A percentile compares a stretch with the other conserved stretches of the same genome.
Evolutionary conservation across 352 stramenopile genomes (phyloP).

Genomic region (Phytophthora tubulina): DNA sequence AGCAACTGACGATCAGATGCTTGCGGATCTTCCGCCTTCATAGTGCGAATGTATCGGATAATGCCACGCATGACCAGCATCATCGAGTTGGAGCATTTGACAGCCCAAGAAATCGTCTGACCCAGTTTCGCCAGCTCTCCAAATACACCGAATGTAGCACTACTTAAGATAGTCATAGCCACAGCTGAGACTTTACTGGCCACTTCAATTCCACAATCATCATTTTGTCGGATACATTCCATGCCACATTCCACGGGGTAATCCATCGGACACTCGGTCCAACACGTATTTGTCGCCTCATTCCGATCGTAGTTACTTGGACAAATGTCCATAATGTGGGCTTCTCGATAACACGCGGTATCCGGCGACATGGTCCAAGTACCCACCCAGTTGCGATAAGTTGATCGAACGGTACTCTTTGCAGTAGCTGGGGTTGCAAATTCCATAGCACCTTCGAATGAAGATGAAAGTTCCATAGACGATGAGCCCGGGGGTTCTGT

Average conservation of each 20-base stretch:
- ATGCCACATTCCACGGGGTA: conserved; percentile 67
- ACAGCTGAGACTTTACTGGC: conserved; percentile 53
- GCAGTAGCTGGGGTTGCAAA: conserved; percentile 26
- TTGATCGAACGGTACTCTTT: conserved; percentile 35
- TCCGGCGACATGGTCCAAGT: conserved; percentile 36
- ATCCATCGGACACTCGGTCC: conserved; percentile 62
- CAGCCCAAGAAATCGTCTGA: conserved; percentile 34
- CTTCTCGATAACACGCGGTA: conserved; percentile 42
- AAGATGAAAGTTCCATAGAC: neutral
- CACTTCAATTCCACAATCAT: conserved; percentile 57
- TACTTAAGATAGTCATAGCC: conserved; percentile 47
- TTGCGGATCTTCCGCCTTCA: conserved; percentile 41
- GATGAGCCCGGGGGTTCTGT: conserved; percentile 6
- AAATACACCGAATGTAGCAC: conserved; percentile 51
- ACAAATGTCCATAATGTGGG: conserved; percentile 48
- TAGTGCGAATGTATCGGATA: conserved; percentile 39
- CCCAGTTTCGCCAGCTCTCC: conserved; percentile 43
- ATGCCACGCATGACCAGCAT: conserved; percentile 39
- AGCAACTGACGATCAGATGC: conserved; percentile 27
- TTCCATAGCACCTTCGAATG: neutral
- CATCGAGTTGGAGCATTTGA: conserved; percentile 36
- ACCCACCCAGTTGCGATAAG: conserved; percentile 54
- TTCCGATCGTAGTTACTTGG: conserved; percentile 53
- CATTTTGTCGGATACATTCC: conserved; percentile 60
- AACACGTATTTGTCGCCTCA: conserved; percentile 62